Conservation (phyloP, 306 rosid genomes). For the Rosa chinensis region DNA sequence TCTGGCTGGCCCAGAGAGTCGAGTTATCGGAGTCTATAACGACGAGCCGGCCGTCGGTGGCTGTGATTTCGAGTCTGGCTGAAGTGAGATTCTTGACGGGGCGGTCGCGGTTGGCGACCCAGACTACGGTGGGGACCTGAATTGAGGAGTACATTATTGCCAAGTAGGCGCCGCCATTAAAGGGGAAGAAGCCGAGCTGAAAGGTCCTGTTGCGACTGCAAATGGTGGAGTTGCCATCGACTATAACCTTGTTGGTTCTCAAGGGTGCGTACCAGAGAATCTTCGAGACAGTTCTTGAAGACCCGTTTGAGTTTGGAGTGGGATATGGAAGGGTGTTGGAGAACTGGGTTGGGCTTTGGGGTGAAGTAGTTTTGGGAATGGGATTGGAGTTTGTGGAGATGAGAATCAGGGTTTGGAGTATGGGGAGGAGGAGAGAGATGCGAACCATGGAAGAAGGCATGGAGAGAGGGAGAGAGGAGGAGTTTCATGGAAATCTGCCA, state of each 20-base stretch:
- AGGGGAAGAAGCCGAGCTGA: conserved; percentile 53
- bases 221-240: conserved; percentile 38
- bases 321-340: too few relatives aligned
- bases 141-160: conserved; percentile 50
- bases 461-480: conserved; percentile 3
- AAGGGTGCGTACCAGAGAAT: not conserved
- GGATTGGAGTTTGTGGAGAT: not conserved
- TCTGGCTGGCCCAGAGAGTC: conserved; percentile 47
- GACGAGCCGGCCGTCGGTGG: conserved; percentile 38
- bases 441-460: not conserved
- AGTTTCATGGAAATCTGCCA: conserved; percentile 30
- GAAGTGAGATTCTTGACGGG: conserved; percentile 26
- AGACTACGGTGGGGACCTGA: conserved; percentile 43
- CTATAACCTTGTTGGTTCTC: conserved; percentile 16
- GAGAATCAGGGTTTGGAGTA: conserved; percentile 4
- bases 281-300: not conserved
- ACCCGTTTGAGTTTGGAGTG: conserved; percentile 6
- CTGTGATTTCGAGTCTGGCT: conserved; percentile 39
- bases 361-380: not conserved
- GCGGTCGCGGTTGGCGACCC: conserved; percentile 70
- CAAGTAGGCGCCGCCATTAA: conserved; percentile 34
- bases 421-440: conserved; percentile 23
- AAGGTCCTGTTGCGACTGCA: conserved; percentile 50
- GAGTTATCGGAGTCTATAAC: conserved; percentile 39
- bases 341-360: not conserved